A percentile compares a stretch with the other conserved stretches of the same genome.
These are phyloP conservation scores for Apiospora phragmitis DNA, from an alignment of 2,329 filamentous ascomycete species.

Conservation along the genomic window DNA sequence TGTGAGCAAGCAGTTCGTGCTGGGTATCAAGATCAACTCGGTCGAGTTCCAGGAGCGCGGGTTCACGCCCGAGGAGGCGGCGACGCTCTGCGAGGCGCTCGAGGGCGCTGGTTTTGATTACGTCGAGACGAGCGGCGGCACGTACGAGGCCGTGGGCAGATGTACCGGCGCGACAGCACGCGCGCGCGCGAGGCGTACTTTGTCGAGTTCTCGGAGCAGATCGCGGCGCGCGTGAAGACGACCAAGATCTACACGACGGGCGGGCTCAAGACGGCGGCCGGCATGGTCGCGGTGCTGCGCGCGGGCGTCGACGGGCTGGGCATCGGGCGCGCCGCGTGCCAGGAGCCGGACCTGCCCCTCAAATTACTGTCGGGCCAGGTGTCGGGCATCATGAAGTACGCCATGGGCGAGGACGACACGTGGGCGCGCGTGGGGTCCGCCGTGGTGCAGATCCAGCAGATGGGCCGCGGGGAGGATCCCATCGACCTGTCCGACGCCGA, in stretches of 20 bases:
- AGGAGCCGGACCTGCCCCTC: constrained; percentile 46
- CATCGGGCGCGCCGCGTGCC: constrained; percentile 51
- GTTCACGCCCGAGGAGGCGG: constrained; percentile 50
- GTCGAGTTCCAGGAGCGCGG: constrained; percentile 56
- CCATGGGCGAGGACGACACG: constrained; percentile 50
- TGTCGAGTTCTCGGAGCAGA: constrained; percentile 54
- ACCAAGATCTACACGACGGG: constrained; percentile 56
- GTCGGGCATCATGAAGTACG: constrained; percentile 47
- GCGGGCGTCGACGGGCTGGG: constrained; percentile 55
- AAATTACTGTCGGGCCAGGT: constrained; percentile 47
- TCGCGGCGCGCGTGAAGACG: constrained; percentile 45
- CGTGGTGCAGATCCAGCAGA: constrained; percentile 46
- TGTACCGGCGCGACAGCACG: constrained; percentile 53
- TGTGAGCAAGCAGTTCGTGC: constrained; percentile 38
- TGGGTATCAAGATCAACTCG: constrained; percentile 61
- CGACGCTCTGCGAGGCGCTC: constrained; percentile 46
- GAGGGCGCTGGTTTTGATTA: constrained; percentile 54
- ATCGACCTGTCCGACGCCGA: constrained; percentile 42
- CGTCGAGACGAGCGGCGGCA: constrained; percentile 60
- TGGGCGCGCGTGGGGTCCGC: constrained; percentile 41
- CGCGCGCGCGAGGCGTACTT: constrained; percentile 58
- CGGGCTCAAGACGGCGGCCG: constrained; percentile 52
- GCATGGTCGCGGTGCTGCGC: constrained; percentile 54
- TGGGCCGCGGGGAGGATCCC: constrained; percentile 26
- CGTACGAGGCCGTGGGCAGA: constrained; percentile 51